These are phyloP conservation scores for Cercospora sojina DNA, from an alignment of 2,329 filamentous ascomycete genomes.

Conservation along the genomic window DNA sequence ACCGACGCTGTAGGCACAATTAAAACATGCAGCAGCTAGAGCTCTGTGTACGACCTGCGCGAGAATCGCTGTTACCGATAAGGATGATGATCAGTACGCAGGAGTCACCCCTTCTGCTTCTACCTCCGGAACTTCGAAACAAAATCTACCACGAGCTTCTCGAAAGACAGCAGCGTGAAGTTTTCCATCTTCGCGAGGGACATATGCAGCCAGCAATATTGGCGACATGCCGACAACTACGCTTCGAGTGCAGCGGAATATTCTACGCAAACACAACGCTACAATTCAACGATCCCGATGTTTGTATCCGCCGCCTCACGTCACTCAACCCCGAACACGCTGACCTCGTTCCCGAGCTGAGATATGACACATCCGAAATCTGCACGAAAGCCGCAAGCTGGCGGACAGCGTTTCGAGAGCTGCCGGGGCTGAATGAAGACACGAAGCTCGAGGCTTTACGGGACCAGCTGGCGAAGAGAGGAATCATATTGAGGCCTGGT, in stretches of 20 bases:
- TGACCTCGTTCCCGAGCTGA: constrained; percentile 19
- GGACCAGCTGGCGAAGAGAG: constrained; percentile 18
- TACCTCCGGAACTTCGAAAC: constrained; percentile 23
- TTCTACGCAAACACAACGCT: constrained; percentile 23
- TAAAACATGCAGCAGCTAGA: constrained; percentile 6
- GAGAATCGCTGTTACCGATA: neutral
- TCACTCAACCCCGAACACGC: constrained; percentile 16
- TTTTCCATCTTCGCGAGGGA: constrained; percentile 16
- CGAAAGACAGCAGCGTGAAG: neutral
- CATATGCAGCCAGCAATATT: constrained; percentile 20
- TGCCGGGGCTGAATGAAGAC: constrained; percentile 25
- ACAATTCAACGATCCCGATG: constrained; percentile 15
- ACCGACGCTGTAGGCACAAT: neutral
- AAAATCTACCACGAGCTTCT: constrained; percentile 20
- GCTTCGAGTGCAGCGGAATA: constrained; percentile 14
- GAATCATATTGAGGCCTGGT: constrained; percentile 16
- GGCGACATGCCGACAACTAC: constrained; percentile 12
- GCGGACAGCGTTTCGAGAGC: constrained; percentile 22
- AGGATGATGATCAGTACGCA: neutral
- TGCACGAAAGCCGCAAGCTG: constrained; percentile 20
- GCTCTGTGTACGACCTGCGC: neutral
- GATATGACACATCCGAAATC: constrained; percentile 23
- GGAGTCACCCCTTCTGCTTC: constrained; percentile 9
- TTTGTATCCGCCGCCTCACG: constrained; percentile 15
- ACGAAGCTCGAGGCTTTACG: constrained; percentile 22